Base-by-base conservation (phyloP, 768 basidiomycete species). In the Suillus plorans region DNA sequence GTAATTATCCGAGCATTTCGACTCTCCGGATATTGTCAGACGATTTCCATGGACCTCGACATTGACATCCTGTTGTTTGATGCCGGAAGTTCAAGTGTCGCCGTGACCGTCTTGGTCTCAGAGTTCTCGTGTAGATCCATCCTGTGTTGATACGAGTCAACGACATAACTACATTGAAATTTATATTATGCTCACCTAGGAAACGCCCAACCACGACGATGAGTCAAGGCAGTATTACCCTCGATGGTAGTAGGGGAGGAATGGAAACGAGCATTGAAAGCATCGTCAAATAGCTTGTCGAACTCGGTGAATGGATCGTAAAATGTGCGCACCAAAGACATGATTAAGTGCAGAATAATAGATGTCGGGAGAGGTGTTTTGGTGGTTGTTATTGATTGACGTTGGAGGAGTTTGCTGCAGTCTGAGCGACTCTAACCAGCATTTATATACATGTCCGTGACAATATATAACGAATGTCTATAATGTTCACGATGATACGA, bases 71-170 rank as follows among this genome's bases (percentile, higher is more conserved):
- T 88, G 82, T 37, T 83, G 82, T 63, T 76, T 76, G 45, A 87
- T 37, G 22, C 86, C 86, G 0, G 86, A 8, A 89, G 75, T 68
- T 89, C 86, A 69, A 88, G 85, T 12, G 79, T 73, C 52, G 86
- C 86, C 1, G 83, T 85, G 39, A 88, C 82, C 37, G 76, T 70
- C 68, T 85, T 84, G 34, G 72, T 74, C 34, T 82, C 77, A 1
- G 68, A 45, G 64, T 86, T 76, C 69, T 87, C 85, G 68, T 84
- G 84, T 14, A 86, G 72, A 66, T 87, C 84, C 81, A 87, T 82
- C 67, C 85, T 87, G 66, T 2, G 45, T 20, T 4, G 12, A 12
- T 39, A 16, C n/a, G 20, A 37, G 41, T 60, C 36, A 53, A 28
- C 16, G 16, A 4, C 50, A n/a, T 45, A 20, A 9, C 4, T 45